Evolutionary conservation across 495 filamentous ascomycete genomes (phyloP), one percentile per base, ranked within the genome.

Genomic region (Amphirosellinia nigrospora): DNA sequence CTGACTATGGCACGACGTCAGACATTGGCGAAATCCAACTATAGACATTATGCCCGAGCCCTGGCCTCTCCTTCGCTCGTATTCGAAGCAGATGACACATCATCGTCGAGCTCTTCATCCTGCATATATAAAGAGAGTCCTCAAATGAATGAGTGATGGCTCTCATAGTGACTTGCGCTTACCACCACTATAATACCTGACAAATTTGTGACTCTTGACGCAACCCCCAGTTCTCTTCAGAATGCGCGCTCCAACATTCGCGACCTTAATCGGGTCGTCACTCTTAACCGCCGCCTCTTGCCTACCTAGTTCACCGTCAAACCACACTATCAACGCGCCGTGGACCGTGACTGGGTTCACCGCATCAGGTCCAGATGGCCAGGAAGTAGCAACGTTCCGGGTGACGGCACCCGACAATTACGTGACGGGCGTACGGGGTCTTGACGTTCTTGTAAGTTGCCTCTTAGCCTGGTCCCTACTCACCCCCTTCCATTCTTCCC

Each of bases 381-480:
- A 53, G 21, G 62, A 65, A 53, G 10, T 7, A n/a, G 62, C 62
- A 38, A 65, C 62, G 46, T 65, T 65, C 62, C 62, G 62, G n/a
- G 62, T 65, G 43, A 65, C 62, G 34, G 62, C 62, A 5, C 62
- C 62, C 16, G 45, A 52, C 11, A 53, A 65, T 65, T 65, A 65
- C 32, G 62, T 65, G 45, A 65, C 62, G n/a, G 62, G 62, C 21
- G 62, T 65, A 19, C 62, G 62, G 28, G 62, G 62, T 26, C 62
- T 65, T 52, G 62, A 65, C 34, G 62, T 65, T 38, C 62, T 65
- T 53, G 62, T 65, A 65, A 53, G 62, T 32, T 52, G 19, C 41
- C 43, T 28, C n/a, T 34, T n/a, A 62, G 21, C 21, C 38, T 21
- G 45, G 7, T 38, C 21, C 41, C 10, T 23, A 46, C 5, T 43